A percentile compares a stretch with the other conserved stretches of the same genome.
Conservation (phyloP, 148 eudicot species). For the Silene conica region DNA sequence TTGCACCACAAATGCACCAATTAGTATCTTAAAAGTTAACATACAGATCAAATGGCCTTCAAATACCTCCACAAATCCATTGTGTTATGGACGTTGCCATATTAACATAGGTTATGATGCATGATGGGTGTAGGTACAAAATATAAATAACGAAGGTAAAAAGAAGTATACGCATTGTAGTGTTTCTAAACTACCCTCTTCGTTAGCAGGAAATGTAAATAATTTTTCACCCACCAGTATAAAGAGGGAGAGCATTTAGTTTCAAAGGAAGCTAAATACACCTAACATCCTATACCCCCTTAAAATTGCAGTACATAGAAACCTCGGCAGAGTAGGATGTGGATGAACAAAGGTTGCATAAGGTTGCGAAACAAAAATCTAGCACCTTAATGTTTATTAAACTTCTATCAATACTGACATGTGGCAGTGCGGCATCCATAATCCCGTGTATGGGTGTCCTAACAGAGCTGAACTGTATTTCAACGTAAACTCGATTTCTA, state of each 20-base stretch:
- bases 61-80: neutral
- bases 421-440: constrained; percentile 4
- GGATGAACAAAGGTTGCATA: neutral
- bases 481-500: neutral
- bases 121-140: neutral
- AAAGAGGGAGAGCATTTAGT: neutral
- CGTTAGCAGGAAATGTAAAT: neutral
- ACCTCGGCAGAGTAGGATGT: neutral
- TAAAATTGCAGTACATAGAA: neutral
- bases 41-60: neutral
- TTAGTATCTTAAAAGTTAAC: no score
- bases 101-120: neutral
- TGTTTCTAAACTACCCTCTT: neutral
- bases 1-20: neutral
- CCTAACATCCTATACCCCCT: neutral
- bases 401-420: neutral
- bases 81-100: neutral
- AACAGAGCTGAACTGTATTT: neutral
- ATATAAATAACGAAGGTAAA: neutral
- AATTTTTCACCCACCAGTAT: no score
- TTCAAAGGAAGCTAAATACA: neutral
- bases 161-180: neutral
- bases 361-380: neutral
- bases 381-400: neutral
- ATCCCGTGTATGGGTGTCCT: neutral